phyloP scores from a whole-genome alignment of 345 rosid species.

The Arabis alpina region DNA sequence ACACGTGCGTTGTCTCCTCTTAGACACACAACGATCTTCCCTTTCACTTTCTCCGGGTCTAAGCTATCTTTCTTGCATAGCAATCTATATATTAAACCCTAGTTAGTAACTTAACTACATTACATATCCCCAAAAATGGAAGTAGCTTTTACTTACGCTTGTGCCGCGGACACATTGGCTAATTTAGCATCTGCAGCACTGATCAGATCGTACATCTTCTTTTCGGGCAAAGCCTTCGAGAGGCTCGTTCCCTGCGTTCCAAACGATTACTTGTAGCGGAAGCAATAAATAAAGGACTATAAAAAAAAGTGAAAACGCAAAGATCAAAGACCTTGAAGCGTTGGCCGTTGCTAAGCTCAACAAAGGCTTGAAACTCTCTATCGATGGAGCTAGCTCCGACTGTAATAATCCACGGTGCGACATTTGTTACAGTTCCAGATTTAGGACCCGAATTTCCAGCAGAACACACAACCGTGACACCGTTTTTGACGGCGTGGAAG shows the following conservation, averaged over 20 bases:
- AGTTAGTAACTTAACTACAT: not conserved
- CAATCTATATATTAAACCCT: constrained; percentile 28
- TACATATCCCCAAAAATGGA: constrained; percentile 11
- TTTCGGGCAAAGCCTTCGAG: constrained; percentile 46
- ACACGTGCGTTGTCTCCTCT: constrained; percentile 53
- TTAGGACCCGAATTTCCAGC: constrained; percentile 79
- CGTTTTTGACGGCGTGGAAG: constrained; percentile 49
- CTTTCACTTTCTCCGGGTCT: constrained; percentile 60
- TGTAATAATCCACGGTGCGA: constrained; percentile 77
- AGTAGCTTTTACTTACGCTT: constrained; percentile 53
- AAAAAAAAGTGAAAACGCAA: not conserved
- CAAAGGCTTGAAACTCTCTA: constrained; percentile 57
- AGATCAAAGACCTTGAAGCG: constrained; percentile 51
- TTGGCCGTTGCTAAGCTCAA: constrained; percentile 53
- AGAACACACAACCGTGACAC: constrained; percentile 47
- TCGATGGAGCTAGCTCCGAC: constrained; percentile 82
- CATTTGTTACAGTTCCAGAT: constrained; percentile 55
- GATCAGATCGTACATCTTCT: constrained; percentile 57
- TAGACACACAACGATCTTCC: constrained; percentile 69
- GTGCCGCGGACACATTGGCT: constrained; percentile 33
- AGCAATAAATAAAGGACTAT: not conserved
- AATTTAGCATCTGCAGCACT: constrained; percentile 51
- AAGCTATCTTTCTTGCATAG: constrained; percentile 51
- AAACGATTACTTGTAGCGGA: constrained; percentile 8
- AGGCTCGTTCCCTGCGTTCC: constrained; percentile 66